Evolutionary conservation across 2,329 filamentous ascomycete species (phyloP).

Genomic region (Pseudogymnoascus sp.): DNA sequence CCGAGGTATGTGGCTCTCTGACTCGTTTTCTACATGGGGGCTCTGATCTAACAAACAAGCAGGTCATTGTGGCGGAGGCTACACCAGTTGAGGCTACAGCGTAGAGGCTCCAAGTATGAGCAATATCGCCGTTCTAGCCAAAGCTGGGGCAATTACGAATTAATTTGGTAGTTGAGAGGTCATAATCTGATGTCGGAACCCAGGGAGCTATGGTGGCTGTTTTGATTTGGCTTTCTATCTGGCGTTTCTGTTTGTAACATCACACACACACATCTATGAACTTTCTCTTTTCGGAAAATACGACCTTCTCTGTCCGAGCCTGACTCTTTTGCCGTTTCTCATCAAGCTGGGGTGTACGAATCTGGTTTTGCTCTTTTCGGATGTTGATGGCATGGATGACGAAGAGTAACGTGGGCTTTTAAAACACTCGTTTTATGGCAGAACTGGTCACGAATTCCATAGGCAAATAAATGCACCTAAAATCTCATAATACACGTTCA

Average conservation of each 20-base stretch:
- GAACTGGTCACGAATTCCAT: constrained; percentile 1
- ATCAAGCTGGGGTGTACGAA: constrained; percentile 3
- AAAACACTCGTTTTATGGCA: background rate
- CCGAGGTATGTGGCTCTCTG: constrained; percentile 1
- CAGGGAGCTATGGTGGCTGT: constrained; percentile 6
- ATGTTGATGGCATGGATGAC: background rate
- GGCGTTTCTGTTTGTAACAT: constrained; percentile 8
- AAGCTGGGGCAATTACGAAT: constrained; percentile 8
- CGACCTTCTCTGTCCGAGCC: constrained; percentile 2
- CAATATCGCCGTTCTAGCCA: constrained; percentile 1
- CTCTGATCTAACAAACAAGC: background rate
- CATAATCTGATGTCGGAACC: background rate
- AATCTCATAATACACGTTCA: background rate
- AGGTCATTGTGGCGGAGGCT: background rate
- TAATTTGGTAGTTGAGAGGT: constrained; percentile 5
- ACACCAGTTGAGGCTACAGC: constrained; percentile 1
- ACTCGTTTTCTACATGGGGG: background rate
- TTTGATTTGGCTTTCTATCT: constrained; percentile 7
- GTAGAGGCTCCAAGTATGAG: background rate
- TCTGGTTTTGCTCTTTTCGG: constrained; percentile 3
- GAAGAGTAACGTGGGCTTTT: background rate
- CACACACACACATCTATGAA: constrained; percentile 3
- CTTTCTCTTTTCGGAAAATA: constrained; percentile 1
- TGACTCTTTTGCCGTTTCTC: background rate
- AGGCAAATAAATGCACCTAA: constrained; percentile 6